Evolutionary conservation across 352 stramenopile genomes (phyloP).

Genomic region (Globisporangium echinulatum): DNA sequence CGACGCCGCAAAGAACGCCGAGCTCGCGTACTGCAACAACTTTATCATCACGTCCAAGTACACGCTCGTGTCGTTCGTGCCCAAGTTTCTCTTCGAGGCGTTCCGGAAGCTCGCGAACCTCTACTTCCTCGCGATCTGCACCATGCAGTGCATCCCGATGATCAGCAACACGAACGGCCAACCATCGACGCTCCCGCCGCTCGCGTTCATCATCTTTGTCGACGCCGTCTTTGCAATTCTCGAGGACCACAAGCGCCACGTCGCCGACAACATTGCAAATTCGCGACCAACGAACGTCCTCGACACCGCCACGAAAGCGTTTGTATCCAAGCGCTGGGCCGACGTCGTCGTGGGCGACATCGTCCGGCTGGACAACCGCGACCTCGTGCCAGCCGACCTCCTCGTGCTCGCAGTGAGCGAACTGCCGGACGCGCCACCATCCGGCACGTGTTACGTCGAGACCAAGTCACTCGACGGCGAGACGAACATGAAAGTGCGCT

Average conservation of each 20-base stretch:
- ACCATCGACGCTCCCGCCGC: constrained; percentile 81
- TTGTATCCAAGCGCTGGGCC: constrained; percentile 59
- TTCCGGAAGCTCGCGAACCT: constrained; percentile 90
- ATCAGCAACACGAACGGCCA: constrained; percentile 89
- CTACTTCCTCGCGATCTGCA: constrained; percentile 91
- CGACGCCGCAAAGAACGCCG: constrained; percentile 38
- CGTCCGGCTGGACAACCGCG: constrained; percentile 73
- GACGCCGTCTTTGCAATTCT: constrained; percentile 84
- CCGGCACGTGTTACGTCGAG: constrained; percentile 85
- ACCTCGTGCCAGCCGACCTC: constrained; percentile 81
- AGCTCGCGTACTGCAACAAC: constrained; percentile 77
- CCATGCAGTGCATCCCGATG: constrained; percentile 77
- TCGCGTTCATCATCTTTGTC: constrained; percentile 89
- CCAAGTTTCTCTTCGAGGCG: constrained; percentile 89
- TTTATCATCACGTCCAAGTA: constrained; percentile 92
- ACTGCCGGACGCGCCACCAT: constrained; percentile 40
- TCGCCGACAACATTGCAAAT: constrained; percentile 81
- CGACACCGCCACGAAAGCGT: constrained; percentile 31
- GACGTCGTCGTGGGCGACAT: constrained; percentile 86
- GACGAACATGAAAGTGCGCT: constrained; percentile 91
- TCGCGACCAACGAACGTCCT: constrained; percentile 57
- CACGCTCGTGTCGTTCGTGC: constrained; percentile 81
- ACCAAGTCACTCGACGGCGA: constrained; percentile 91
- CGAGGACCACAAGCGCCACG: constrained; percentile 84
- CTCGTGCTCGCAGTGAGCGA: constrained; percentile 79